These are phyloP conservation scores for Pyronema omphalodes DNA, from an alignment of 495 filamentous ascomycete genomes.

Conservation along the genomic window DNA sequence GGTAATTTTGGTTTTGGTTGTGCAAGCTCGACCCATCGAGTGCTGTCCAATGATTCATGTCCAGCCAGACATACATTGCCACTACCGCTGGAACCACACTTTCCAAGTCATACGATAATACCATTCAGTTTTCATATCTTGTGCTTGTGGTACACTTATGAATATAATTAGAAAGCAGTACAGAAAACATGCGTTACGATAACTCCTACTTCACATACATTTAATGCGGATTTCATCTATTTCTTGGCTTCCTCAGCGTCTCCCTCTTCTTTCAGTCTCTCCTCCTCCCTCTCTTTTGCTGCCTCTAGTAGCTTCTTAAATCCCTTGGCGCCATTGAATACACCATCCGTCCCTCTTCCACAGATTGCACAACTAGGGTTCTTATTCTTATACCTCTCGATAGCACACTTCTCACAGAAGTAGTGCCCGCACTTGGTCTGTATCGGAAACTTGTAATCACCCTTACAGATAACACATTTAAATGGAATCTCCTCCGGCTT, in stretches of 20 bases:
- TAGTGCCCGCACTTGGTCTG: constrained; percentile 88
- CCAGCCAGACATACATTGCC: no score
- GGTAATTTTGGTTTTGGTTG: no score
- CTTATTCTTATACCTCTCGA: constrained; percentile 63
- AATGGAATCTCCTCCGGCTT: constrained; percentile 75
- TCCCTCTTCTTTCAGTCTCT: constrained; percentile 51
- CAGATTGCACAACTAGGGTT: constrained; percentile 74
- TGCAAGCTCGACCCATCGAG: no score
- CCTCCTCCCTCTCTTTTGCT: constrained; percentile 55
- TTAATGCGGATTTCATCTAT: neutral
- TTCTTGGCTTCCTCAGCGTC: constrained; percentile 42
- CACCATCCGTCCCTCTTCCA: constrained; percentile 63
- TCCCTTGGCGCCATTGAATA: constrained; percentile 78
- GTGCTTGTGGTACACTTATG: no score
- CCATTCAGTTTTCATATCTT: no score
- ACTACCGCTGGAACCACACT: no score
- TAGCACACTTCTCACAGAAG: constrained; percentile 78
- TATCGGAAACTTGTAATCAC: constrained; percentile 62
- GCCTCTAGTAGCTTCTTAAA: constrained; percentile 63
- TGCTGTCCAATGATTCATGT: no score
- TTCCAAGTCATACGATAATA: no score
- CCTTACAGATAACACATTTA: constrained; percentile 81
- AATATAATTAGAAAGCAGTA: no score
- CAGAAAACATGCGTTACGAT: no score
- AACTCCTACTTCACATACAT: no score